phyloP scores from a whole-genome alignment of 2,329 filamentous ascomycete species.

The Cordyceps javanica region DNA sequence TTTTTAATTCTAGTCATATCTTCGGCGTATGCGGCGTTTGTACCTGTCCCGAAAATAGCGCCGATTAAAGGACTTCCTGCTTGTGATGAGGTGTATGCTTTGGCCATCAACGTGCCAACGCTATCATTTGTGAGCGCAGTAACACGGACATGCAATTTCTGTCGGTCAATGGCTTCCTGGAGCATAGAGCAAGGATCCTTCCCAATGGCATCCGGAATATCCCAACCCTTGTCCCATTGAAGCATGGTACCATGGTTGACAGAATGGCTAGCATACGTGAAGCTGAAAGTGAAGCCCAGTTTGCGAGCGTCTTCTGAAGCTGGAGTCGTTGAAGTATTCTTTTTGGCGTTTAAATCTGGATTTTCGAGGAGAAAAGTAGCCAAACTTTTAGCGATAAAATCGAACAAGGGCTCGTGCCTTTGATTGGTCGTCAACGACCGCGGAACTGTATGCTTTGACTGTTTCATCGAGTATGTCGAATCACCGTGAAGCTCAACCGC shows the following conservation, averaged over 20 bases:
- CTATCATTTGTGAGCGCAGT: slow-evolving; percentile 74
- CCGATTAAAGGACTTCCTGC: slow-evolving; percentile 65
- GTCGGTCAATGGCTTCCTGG: slow-evolving; percentile 63
- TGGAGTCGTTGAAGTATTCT: slow-evolving; percentile 55
- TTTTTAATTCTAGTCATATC: slow-evolving; percentile 62
- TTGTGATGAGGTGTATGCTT: slow-evolving; percentile 69
- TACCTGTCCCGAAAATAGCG: slow-evolving; percentile 76
- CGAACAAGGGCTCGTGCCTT: slow-evolving; percentile 56
- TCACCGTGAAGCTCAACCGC: slow-evolving; percentile 39
- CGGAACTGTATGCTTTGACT: slow-evolving; percentile 37
- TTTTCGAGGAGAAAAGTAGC: slow-evolving; percentile 50
- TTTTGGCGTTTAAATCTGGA: not conserved
- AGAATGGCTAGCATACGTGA: slow-evolving; percentile 70
- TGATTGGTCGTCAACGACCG: slow-evolving; percentile 17
- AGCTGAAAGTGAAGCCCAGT: slow-evolving; percentile 41
- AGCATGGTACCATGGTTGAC: slow-evolving; percentile 63
- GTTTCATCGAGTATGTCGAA: slow-evolving; percentile 66
- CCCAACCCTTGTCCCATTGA: slow-evolving; percentile 77
- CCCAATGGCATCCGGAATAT: slow-evolving; percentile 69
- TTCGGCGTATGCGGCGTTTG: slow-evolving; percentile 76
- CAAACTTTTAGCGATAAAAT: slow-evolving; percentile 68
- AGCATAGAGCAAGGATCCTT: slow-evolving; percentile 69
- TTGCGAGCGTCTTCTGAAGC: slow-evolving; percentile 27
- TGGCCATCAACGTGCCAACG: slow-evolving; percentile 72
- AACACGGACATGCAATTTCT: slow-evolving; percentile 63